A percentile compares a stretch with the other conserved stretches of the same genome.
phyloP scores from a whole-genome alignment of 371 early-diverging fungal species.

The Saksenaea oblongispora region DNA sequence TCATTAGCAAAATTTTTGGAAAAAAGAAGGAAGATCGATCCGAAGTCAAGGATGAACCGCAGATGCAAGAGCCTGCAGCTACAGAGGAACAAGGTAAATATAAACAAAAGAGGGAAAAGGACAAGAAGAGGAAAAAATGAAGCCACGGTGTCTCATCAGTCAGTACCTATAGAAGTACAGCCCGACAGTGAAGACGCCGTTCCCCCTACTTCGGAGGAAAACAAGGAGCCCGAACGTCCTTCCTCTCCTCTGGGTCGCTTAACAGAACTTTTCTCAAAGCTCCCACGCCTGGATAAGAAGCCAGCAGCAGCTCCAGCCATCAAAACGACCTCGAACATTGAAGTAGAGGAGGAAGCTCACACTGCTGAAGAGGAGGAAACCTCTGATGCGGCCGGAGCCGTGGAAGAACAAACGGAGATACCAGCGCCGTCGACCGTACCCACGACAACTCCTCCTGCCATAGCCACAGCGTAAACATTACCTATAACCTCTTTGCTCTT shows the following conservation, averaged over 20 bases:
- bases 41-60: conserved; percentile 4
- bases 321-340: not conserved
- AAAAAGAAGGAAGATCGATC: conserved; percentile 21
- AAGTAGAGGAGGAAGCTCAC: not conserved
- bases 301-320: not conserved
- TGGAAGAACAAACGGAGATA: not conserved
- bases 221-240: not conserved
- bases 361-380: conserved; percentile 7
- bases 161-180: not conserved
- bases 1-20: conserved; percentile 21
- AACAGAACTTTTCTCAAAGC: not conserved
- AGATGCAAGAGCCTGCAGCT: not conserved
- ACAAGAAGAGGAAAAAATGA: too few relatives aligned
- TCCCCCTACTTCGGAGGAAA: not conserved
- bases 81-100: not conserved
- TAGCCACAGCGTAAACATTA: not conserved
- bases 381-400: not conserved
- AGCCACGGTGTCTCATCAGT: not conserved
- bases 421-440: not conserved
- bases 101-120: not conserved
- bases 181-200: not conserved
- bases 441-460: conserved; percentile 2
- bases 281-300: not conserved
- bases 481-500: not conserved
- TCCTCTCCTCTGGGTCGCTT: not conserved